Evolutionary conservation across 2,329 filamentous ascomycete genomes (phyloP), one percentile per base, ranked within the genome.

Genomic region (Fusarium verticillioides): DNA sequence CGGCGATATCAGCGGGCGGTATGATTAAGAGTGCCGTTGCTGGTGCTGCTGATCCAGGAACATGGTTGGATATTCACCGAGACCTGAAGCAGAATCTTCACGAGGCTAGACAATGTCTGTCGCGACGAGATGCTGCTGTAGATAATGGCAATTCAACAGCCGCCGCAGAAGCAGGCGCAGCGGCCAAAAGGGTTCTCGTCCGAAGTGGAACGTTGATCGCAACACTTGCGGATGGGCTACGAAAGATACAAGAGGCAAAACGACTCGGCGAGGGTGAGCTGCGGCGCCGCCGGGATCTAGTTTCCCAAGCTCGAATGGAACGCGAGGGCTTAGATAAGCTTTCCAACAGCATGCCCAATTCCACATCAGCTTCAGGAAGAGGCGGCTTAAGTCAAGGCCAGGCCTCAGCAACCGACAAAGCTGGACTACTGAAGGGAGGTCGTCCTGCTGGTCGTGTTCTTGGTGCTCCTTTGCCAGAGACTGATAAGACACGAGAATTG

Each of bases 31-130:
- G 80, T 44, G 80, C 82, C 28, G 78, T 80, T 9, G 77, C 78
- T 18, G 82, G 81, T 28, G 85, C 88, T 5, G 84, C 85, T 19
- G 90, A 92, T 78, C 90, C 91, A 4, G 87, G 88, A 7, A 90
- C 92, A 4, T 96, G 94, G 94, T 83, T 96, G 32, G 93, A 96
- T 78, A 85, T 94, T 62, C 91, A 95, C 78, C 84, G 89, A 32
- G 92, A 95, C 78, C 86, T 95, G 83, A 95, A 95, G 83, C 85
- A 86, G 21, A 87, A 89, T 72, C 69, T 83, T 16, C 81, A 83
- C 47, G 92, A 94, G 78, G 88, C 95, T 81, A 94, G 94, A 82
- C 85, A 87, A 40, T 87, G 89, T 72, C 85, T 96, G 36, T 91
- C 92, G 43, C 85, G 88, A 72, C 84, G 93, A 53, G 94, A 96